phyloP scores from a whole-genome alignment of 1,284 basidiomycete genomes.

The Singerocomus rubriflavus region DNA sequence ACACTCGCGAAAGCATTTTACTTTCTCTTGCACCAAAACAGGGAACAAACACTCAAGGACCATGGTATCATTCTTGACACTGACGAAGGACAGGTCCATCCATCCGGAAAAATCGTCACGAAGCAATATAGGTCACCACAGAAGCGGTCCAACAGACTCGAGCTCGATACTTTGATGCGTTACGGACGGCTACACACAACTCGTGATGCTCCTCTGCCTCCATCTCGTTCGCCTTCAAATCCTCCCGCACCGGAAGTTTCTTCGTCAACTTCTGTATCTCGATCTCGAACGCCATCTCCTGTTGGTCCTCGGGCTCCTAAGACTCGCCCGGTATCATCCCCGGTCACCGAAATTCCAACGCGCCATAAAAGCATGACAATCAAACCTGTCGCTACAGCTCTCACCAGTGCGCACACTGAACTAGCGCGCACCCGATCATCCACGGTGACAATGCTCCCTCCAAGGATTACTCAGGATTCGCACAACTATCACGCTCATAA shows the following conservation, averaged over 20 bases:
- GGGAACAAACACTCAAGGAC: slow-evolving; percentile 70
- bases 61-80: slow-evolving; percentile 49
- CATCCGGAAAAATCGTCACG: slow-evolving; percentile 40
- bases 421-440: slow-evolving; percentile 27
- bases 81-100: slow-evolving; percentile 28
- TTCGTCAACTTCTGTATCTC: slow-evolving; percentile 27
- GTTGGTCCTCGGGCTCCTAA: slow-evolving; percentile 42
- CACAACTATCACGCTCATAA: slow-evolving; percentile 35
- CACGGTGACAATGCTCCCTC: slow-evolving; percentile 28
- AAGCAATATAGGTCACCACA: slow-evolving; percentile 46
- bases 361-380: slow-evolving; percentile 33
- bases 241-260: slow-evolving; percentile 20
- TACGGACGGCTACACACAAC: slow-evolving; percentile 13
- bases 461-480: slow-evolving; percentile 31
- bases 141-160: slow-evolving; percentile 18
- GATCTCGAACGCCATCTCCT: slow-evolving; percentile 48
- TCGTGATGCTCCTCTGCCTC: slow-evolving; percentile 25
- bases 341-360: slow-evolving; percentile 23
- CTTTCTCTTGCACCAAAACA: slow-evolving; percentile 79
- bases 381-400: slow-evolving; percentile 23
- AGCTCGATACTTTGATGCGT: slow-evolving; percentile 11
- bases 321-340: slow-evolving; percentile 36
- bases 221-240: slow-evolving; percentile 34
- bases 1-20: slow-evolving; percentile 93
- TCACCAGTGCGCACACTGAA: slow-evolving; percentile 23